Base-by-base conservation (phyloP, 805 yeast species). In the Yarrowia alimentaria region DNA sequence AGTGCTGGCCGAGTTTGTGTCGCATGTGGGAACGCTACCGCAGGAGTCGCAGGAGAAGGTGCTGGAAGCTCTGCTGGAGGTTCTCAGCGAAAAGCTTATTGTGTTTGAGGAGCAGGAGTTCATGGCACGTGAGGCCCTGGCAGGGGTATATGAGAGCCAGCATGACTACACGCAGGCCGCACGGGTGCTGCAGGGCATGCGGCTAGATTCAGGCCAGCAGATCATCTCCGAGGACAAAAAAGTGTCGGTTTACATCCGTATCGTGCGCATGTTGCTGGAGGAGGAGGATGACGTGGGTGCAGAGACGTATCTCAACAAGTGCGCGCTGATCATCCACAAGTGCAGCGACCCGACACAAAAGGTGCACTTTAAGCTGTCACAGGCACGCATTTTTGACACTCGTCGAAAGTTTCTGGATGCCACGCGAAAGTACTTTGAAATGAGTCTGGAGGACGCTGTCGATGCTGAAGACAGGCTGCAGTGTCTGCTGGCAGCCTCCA, bases 351-450 rank as follows among this genome's bases (percentile, higher is more conserved):
- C 51, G 3, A 52, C 30, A 6, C 54, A 54, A 12, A 34, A 58
- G 16, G 45, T 62, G 20, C 64, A 58, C 21, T 62, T 62, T 56
- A 57, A 58, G 52, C 59, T 64, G 12, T 56, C 60, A 2, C 66
- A 64, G 38, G 68, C 68, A 5, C 54, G 65, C 11, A 61, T 63
- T 12, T 55, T 58, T 13, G 68, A 65, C 17, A 57, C 61, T 4
- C 60, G 58, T 14, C 50, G 60, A 9, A 54, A 55, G 32, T 64
- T 61, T 49, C 53, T 63, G 37, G 67, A 63, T 9, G 68, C 68
- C 3, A 51, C 62, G 4, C 38, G 43, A 28, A 62, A 61, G 42
- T 64, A 61, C 53, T 58, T 57, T 35, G 61, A 60, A 25, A 57
- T 64, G 17, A 60, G 64, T 5, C 51, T 53, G 25, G 59, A 55